Conservation (phyloP, 352 stramenopile genomes). For the Globisporangium perplexum region DNA sequence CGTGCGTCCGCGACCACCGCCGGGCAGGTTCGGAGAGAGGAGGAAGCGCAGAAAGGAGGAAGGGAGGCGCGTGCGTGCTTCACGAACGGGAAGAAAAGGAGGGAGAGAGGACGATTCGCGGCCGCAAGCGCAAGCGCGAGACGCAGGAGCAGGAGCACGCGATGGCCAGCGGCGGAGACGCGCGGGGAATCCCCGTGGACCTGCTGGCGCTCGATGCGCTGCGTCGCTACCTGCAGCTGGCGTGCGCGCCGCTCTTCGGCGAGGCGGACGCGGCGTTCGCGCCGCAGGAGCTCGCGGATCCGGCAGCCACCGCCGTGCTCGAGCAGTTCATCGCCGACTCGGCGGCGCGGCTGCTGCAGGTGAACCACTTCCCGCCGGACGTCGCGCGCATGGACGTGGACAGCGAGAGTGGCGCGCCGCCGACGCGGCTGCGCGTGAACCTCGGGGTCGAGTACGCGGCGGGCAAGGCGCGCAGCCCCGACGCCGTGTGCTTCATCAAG, state of each 20-base stretch:
- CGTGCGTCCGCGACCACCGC: too few relatives aligned
- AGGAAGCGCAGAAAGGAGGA: not conserved
- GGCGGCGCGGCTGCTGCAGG: constrained; percentile 59
- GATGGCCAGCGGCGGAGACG: constrained; percentile 9
- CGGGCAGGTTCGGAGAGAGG: too few relatives aligned
- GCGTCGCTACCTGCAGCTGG: constrained; percentile 52
- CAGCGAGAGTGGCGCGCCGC: not conserved
- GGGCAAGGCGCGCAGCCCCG: constrained; percentile 58
- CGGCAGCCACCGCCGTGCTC: constrained; percentile 30
- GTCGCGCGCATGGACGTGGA: not conserved
- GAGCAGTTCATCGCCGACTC: constrained; percentile 71
- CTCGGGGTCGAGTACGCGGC: constrained; percentile 68
- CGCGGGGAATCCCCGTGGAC: constrained; percentile 23
- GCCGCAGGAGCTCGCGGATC: constrained; percentile 25
- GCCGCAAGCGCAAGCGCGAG: constrained; percentile 14
- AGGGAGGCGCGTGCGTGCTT: not conserved
- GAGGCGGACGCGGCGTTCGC: constrained; percentile 32
- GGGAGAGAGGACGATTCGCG: constrained; percentile 11
- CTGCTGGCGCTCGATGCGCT: constrained; percentile 40
- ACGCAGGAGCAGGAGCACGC: constrained; percentile 13
- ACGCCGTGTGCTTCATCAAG: constrained; percentile 88
- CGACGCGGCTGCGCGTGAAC: constrained; percentile 56
- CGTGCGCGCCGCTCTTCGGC: constrained; percentile 64
- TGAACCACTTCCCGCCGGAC: constrained; percentile 45
- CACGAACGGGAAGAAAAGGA: constrained; percentile 12